phyloP scores from a whole-genome alignment of 179 eudicot species.

The Silene coronaria region DNA sequence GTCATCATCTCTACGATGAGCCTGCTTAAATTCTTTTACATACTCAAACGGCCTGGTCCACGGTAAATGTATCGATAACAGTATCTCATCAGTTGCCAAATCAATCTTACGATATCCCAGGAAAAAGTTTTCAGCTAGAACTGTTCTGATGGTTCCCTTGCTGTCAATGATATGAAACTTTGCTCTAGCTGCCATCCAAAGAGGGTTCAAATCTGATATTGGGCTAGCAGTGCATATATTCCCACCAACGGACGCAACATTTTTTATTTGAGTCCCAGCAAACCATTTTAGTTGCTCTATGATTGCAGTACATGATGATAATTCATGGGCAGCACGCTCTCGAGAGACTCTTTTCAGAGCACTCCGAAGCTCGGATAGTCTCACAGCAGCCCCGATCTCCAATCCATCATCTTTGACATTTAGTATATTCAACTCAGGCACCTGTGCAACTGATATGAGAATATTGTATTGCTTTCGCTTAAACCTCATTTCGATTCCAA shows the following conservation, averaged over 20 bases:
- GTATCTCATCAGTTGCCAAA: slow-evolving; percentile 66
- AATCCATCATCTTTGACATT: slow-evolving; percentile 63
- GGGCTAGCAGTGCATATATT: slow-evolving; percentile 98
- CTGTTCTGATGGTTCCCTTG: slow-evolving; percentile 58
- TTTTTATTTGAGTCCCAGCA: slow-evolving; percentile 95
- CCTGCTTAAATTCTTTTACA: slow-evolving; percentile 95
- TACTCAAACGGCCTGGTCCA: slow-evolving; percentile 74
- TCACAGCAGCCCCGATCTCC: slow-evolving; percentile 89
- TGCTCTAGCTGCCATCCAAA: slow-evolving; percentile 95
- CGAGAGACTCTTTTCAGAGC: slow-evolving; percentile 36
- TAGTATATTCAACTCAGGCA: slow-evolving; percentile 73
- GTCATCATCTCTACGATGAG: slow-evolving; percentile 97
- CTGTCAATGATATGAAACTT: slow-evolving; percentile 62
- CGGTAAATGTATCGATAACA: slow-evolving; percentile 75
- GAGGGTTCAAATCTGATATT: slow-evolving; percentile 94
- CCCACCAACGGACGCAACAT: slow-evolving; percentile 97
- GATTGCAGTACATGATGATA: slow-evolving; percentile 71
- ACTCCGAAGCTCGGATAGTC: slow-evolving; percentile 61
- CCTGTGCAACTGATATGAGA: slow-evolving; percentile 60
- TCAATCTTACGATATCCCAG: slow-evolving; percentile 86
- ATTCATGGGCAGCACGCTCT: slow-evolving; percentile 57
- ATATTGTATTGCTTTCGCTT: slow-evolving; percentile 70
- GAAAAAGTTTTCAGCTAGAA: slow-evolving; percentile 77
- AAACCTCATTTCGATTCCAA: slow-evolving; percentile 89
- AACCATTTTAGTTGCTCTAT: slow-evolving; percentile 94